Base-by-base conservation (phyloP, 2,329 filamentous ascomycete species). In the Gaeumannomyces tritici region DNA sequence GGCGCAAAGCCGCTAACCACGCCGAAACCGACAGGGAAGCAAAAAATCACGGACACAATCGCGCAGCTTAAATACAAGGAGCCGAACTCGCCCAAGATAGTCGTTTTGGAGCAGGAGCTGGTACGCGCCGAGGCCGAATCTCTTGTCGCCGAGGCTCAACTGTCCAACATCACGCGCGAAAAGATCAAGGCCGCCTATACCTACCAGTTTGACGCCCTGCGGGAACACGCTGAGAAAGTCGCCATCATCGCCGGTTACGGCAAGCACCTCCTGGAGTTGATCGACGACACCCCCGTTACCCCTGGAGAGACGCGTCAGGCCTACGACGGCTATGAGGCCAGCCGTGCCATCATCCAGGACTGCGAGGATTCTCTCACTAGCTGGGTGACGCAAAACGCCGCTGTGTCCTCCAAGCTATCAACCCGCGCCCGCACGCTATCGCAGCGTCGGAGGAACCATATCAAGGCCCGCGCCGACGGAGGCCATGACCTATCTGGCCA, bases 11-110 rank as follows among this genome's bases (percentile, higher is more conserved):
- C 47, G 58, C 61, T 67, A 31, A 65, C 58, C 27, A 24, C 3
- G 18, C 42, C 42, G 18, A 28, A 2, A 61, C 9, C 35, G 21
- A 60, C 35, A 96, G 91, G 91, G 77, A 99, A 99, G 82, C 93
- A 98, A 77, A 99, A 98, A 80, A 98, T 99, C 73, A 96, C 91
- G 70, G 95, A 99, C 74, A 91, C 98, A 74, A 99, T 99, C 70
- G 93, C 95, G 60, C 93, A 98, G 76, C 85, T 99, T 71, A 99
- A 99, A 79, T 99, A 98, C 86, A 99, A 99, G 82, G 95, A 99
- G 77, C 95, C 95, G 69, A 96, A 96, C 80, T 97, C 93, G 47
- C 93, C 93, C 66, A 95, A 92, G 79, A 97, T 99, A 69, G 92
- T 97, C 63, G 93, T 99, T 55, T 88, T 99, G 62, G 95, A 99